Evolutionary conservation across 1,139 yeast species (phyloP).

Genomic region (Geotrichum carabidarum): DNA sequence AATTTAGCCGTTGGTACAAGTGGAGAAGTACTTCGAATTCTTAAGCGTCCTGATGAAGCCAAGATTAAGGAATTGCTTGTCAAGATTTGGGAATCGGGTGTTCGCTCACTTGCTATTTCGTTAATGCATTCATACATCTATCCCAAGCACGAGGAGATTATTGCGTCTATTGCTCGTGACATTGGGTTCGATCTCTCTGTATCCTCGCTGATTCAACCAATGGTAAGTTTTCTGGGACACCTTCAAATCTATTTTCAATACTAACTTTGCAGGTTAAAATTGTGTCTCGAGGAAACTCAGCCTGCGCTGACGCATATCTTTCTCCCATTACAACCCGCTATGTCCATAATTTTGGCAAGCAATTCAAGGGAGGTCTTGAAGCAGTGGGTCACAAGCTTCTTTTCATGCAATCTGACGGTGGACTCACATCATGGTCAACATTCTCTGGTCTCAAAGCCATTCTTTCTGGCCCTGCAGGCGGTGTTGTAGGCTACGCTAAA

Average conservation of each 20-base stretch:
- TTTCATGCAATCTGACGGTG: constrained; percentile 60
- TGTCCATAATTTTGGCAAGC: constrained; percentile 54
- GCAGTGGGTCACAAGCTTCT: constrained; percentile 43
- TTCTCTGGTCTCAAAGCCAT: constrained; percentile 51
- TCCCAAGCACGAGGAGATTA: constrained; percentile 57
- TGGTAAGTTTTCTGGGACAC: constrained; percentile 33
- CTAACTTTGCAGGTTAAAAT: constrained; percentile 45
- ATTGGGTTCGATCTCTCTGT: constrained; percentile 65
- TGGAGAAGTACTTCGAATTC: constrained; percentile 57
- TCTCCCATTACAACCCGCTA: constrained; percentile 68
- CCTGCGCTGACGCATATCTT: constrained; percentile 71
- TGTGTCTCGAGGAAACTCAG: constrained; percentile 65
- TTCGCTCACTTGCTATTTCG: constrained; percentile 62
- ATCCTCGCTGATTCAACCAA: constrained; percentile 63
- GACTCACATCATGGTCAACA: constrained; percentile 45
- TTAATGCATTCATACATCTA: constrained; percentile 65
- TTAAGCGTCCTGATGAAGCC: constrained; percentile 45
- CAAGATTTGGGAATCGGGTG: constrained; percentile 49
- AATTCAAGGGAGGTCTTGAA: constrained; percentile 51
- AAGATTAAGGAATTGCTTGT: constrained; percentile 43
- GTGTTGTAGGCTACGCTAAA: constrained; percentile 52
- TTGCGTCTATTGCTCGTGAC: constrained; percentile 53
- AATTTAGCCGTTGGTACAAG: constrained; percentile 50
- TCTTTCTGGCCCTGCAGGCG: constrained; percentile 57
- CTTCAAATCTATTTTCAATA: not conserved